A percentile compares a stretch with the other conserved stretches of the same genome.
These are phyloP conservation scores for Trichoderma aggressivum DNA, from an alignment of 2,329 filamentous ascomycete species.

Conservation along the genomic window DNA sequence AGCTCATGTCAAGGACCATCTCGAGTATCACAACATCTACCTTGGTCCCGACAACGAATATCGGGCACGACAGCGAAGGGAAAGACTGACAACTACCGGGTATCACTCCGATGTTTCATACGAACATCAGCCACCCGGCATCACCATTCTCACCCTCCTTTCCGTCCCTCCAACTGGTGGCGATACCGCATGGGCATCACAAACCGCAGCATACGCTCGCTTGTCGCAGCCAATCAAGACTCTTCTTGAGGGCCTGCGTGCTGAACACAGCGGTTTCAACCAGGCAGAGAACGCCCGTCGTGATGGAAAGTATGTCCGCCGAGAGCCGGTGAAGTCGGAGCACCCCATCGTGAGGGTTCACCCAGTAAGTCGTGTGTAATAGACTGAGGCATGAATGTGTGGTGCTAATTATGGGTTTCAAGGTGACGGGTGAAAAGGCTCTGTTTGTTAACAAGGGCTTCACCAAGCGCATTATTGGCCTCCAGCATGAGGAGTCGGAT, in stretches of 20 bases:
- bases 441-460: slow-evolving; percentile 46
- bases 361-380: slow-evolving; percentile 35
- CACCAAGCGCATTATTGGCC: slow-evolving; percentile 46
- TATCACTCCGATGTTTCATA: slow-evolving; percentile 51
- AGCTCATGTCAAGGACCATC: slow-evolving; percentile 11
- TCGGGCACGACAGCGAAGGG: not conserved
- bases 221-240: slow-evolving; percentile 42
- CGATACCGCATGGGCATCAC: slow-evolving; percentile 47
- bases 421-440: slow-evolving; percentile 38
- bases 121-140: slow-evolving; percentile 49
- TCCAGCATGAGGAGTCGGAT: slow-evolving; percentile 48
- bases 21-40: slow-evolving; percentile 15
- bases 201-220: slow-evolving; percentile 44
- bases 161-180: slow-evolving; percentile 46
- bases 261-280: slow-evolving; percentile 41
- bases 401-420: not conserved
- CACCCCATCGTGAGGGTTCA: slow-evolving; percentile 49
- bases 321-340: slow-evolving; percentile 4
- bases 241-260: slow-evolving; percentile 43
- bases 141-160: slow-evolving; percentile 50
- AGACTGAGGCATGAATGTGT: not conserved
- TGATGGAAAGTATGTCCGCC: slow-evolving; percentile 6
- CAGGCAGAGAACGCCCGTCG: slow-evolving; percentile 45
- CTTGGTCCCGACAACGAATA: slow-evolving; percentile 14
- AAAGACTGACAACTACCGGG: slow-evolving; percentile 28